A percentile compares a stretch with the other conserved stretches of the same genome.
Evolutionary conservation across 495 filamentous ascomycete genomes (phyloP).

Genomic region (Antarctomyces pellizariae): DNA sequence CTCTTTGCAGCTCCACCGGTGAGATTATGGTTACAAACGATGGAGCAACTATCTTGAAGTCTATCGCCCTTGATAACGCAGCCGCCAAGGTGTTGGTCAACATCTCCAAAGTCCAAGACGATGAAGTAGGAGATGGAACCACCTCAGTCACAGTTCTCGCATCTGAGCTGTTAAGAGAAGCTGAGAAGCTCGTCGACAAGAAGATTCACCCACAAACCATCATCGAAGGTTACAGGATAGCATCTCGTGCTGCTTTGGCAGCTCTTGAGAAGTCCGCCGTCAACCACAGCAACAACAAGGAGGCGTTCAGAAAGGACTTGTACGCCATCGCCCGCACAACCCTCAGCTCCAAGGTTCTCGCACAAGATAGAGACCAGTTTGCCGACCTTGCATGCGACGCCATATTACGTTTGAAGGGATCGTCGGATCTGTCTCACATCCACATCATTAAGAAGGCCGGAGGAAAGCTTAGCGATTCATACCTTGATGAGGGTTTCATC

Average conservation of each 20-base stretch:
- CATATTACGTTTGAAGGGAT: slow-evolving; percentile 71
- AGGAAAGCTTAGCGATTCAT: slow-evolving; percentile 90
- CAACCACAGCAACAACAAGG: slow-evolving; percentile 62
- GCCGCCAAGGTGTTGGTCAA: slow-evolving; percentile 95
- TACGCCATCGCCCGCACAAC: slow-evolving; percentile 86
- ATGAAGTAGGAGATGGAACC: slow-evolving; percentile 93
- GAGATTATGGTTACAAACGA: slow-evolving; percentile 98
- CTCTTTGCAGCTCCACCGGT: slow-evolving; percentile 52
- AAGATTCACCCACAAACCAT: slow-evolving; percentile 99
- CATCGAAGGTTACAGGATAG: slow-evolving; percentile 97
- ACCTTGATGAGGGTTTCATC: slow-evolving; percentile 94
- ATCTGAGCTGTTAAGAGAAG: slow-evolving; percentile 84
- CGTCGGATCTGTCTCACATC: slow-evolving; percentile 87
- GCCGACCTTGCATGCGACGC: slow-evolving; percentile 80
- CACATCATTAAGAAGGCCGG: slow-evolving; percentile 99
- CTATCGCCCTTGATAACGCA: slow-evolving; percentile 96
- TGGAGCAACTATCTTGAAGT: slow-evolving; percentile 91
- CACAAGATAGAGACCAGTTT: slow-evolving; percentile 85
- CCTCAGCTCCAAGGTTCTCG: slow-evolving; percentile 87
- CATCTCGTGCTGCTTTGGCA: slow-evolving; percentile 61
- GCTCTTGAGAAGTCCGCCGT: slow-evolving; percentile 68
- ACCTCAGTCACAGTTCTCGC: slow-evolving; percentile 78
- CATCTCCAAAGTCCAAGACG: slow-evolving; percentile 97
- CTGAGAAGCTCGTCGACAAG: slow-evolving; percentile 86
- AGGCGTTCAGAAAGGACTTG: slow-evolving; percentile 74